A percentile compares a stretch with the other conserved stretches of the same genome.
Conservation (phyloP, 2,329 filamentous ascomycete species). For the Thelonectria blattea region DNA sequence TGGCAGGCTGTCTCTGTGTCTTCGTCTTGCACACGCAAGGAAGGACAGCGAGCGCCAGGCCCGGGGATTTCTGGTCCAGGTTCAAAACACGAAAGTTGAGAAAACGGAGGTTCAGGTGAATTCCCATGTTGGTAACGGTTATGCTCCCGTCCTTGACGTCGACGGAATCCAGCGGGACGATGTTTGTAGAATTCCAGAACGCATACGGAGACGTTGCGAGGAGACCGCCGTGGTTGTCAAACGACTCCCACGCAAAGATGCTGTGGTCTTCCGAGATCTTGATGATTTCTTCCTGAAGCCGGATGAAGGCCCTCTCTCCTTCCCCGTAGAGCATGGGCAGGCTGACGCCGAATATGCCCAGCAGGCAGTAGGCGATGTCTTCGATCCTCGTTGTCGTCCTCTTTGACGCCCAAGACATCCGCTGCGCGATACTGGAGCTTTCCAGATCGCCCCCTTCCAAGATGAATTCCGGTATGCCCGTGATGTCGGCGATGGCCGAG, state of each 20-base stretch:
- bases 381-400: slow-evolving; percentile 27
- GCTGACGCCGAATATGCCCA: slow-evolving; percentile 29
- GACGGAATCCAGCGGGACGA: too few species aligned
- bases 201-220: too few species aligned
- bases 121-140: too few species aligned
- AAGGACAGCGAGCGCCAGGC: too few species aligned
- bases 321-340: slow-evolving; percentile 32
- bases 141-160: too few species aligned
- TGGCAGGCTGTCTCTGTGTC: too few species aligned
- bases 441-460: slow-evolving; percentile 6
- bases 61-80: too few species aligned
- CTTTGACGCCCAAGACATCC: slow-evolving; percentile 30
- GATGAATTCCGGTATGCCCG: slow-evolving; percentile 17
- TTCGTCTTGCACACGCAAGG: too few species aligned
- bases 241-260: slow-evolving; percentile 27
- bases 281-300: slow-evolving; percentile 35
- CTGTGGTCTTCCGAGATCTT: slow-evolving; percentile 28
- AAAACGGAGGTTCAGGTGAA: too few species aligned
- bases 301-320: slow-evolving; percentile 29
- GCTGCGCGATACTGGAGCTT: slow-evolving; percentile 16
- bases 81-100: too few species aligned
- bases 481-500: slow-evolving; percentile 6
- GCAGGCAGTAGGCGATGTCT: slow-evolving; percentile 30
- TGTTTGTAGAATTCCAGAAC: too few species aligned
- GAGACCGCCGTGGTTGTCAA: too few species aligned